Base-by-base conservation (phyloP, 495 filamentous ascomycete genomes). In the Xylaria scruposa region DNA sequence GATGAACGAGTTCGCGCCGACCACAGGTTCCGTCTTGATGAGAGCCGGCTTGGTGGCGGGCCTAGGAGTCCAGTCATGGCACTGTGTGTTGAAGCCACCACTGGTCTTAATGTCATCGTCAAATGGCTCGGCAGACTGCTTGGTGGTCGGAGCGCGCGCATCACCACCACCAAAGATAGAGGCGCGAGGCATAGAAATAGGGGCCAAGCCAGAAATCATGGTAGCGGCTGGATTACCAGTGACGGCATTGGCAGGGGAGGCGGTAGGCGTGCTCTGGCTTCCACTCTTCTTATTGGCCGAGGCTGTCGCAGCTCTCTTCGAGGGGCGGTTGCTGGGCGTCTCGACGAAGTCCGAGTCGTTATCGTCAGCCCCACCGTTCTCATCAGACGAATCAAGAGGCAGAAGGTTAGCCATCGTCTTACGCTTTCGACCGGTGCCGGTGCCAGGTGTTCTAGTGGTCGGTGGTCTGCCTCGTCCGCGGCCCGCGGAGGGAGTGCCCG, bases 301-400 rank as follows among this genome's bases (percentile, higher is more conserved):
- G 1, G 51, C n/a, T 12, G 59, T 64, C 47, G 59, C 17, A n/a
- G 58, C 58, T 26, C 42, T 36, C 33, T 62, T 68, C 10, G 51
- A 61, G 7, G 64, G 77, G 7, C 72, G 72, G 63, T 70, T 76
- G 21, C 70, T 70, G 0, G 76, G 68, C 1, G 76, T 75, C 8
- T 73, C 69, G 58, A 54, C 17, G 13, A 24, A 38, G 62, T 80
- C 75, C 5, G 78, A 66, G 36, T 69, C 74, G 24, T 78, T 76
- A n/a, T 79, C 77, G 59, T 76, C 73, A 24, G 26, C 17, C 2
- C 70, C 71, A 17, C 71, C 72, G 67, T 80, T 73, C 15, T 63
- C 68, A 10, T 77, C 73, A 2, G 79, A 68, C 17, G 72, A 78
- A 13, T 78, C 70, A 12, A 79, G 62, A 33, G 79, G 26, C 15